These are phyloP conservation scores for Heimioporus sp. DNA, from an alignment of 768 basidiomycete species.

Conservation along the genomic window DNA sequence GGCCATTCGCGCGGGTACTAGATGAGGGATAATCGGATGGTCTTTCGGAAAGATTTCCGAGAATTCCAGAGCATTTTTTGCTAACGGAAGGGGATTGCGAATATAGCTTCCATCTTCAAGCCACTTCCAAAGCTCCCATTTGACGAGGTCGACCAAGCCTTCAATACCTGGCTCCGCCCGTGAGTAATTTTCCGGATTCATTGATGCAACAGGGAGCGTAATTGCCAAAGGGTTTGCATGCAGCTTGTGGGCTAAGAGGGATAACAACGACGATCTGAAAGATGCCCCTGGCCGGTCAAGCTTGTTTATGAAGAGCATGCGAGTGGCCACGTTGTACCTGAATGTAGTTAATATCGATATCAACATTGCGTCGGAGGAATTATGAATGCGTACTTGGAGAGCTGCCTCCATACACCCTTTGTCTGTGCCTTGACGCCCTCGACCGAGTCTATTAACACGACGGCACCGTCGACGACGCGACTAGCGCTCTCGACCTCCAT, in stretches of 20 bases:
- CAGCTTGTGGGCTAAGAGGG: constrained; percentile 69
- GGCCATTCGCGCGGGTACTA: constrained; percentile 63
- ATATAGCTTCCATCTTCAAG: constrained; percentile 45
- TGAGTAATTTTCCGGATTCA: constrained; percentile 60
- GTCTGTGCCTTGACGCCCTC: constrained; percentile 93
- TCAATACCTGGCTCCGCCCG: constrained; percentile 82
- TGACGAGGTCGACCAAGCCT: constrained; percentile 79
- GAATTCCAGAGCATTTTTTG: constrained; percentile 41
- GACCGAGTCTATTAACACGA: constrained; percentile 86
- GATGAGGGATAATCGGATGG: constrained; percentile 69
- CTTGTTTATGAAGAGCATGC: constrained; percentile 85
- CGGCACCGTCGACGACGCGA: constrained; percentile 84
- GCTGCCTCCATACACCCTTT: constrained; percentile 82
- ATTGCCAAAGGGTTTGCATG: constrained; percentile 73
- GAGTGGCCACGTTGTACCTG: constrained; percentile 78
- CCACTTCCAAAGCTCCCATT: constrained; percentile 85
- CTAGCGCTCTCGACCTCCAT: constrained; percentile 96
- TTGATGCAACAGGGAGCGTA: constrained; percentile 76
- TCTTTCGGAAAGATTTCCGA: constrained; percentile 46
- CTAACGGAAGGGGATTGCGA: constrained; percentile 49
- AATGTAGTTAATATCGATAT: constrained; percentile 1
- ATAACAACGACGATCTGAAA: constrained; percentile 66
- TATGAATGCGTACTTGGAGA: constrained; percentile 64
- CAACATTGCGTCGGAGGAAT: not conserved
- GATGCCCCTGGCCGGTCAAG: constrained; percentile 86